A percentile compares a stretch with the other conserved stretches of the same genome.
These are phyloP conservation scores for Gnetum montanum DNA, from an alignment of 75 land plant species.

Conservation along the genomic window DNA sequence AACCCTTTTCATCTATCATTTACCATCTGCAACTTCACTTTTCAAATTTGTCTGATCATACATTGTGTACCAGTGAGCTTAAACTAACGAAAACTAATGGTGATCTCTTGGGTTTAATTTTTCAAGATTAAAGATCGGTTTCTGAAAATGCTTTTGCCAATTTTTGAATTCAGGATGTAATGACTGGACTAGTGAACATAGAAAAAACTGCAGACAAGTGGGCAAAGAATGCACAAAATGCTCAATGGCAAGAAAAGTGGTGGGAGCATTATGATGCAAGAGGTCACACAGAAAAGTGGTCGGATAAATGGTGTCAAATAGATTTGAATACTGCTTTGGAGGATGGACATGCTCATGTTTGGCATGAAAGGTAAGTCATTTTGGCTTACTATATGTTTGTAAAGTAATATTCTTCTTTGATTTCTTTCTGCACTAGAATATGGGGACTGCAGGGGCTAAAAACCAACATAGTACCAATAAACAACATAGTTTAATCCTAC, in stretches of 20 bases:
- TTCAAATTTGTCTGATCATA: no score
- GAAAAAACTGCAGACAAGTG: conserved; percentile 96
- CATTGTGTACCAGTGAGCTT: no score
- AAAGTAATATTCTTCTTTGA: neutral
- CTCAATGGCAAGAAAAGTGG: conserved; percentile 97
- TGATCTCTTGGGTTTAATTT: no score
- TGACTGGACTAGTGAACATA: conserved; percentile 56
- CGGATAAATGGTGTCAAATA: conserved; percentile 91
- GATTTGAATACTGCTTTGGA: conserved; percentile 68
- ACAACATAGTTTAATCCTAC: no score
- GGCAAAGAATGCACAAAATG: conserved; percentile 74
- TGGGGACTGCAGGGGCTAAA: no score
- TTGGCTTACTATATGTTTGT: neutral
- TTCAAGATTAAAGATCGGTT: no score
- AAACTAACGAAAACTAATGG: no score
- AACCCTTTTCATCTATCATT: no score
- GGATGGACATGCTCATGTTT: conserved; percentile 94
- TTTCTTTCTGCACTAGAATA: no score
- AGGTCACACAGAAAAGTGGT: conserved; percentile 90
- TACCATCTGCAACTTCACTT: no score
- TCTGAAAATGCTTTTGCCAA: no score
- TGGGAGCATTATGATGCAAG: conserved; percentile 89
- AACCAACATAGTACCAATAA: no score
- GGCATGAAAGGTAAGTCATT: conserved; percentile 99
- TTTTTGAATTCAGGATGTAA: conserved; percentile 43